phyloP scores from a whole-genome alignment of 495 filamentous ascomycete genomes.

The Thermothielavioides terrestris region DNA sequence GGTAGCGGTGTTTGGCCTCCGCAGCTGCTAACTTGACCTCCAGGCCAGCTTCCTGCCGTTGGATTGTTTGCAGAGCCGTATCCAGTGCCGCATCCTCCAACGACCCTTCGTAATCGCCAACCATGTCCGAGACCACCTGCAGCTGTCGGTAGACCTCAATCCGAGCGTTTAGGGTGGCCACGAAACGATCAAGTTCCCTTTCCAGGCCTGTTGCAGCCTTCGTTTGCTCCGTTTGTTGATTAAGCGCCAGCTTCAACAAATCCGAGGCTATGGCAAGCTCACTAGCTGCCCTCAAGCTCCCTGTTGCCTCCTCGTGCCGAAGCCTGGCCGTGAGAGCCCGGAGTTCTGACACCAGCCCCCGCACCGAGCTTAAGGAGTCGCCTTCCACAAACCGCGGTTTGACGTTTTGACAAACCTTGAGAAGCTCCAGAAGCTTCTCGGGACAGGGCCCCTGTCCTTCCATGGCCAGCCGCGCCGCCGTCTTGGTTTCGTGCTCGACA shows the following conservation, averaged over 20 bases:
- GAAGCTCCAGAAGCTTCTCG: conserved; percentile 52
- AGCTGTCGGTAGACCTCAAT: conserved; percentile 84
- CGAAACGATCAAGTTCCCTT: conserved; percentile 69
- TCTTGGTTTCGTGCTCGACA: conserved; percentile 65
- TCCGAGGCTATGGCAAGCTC: conserved; percentile 54
- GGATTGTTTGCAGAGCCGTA: conserved; percentile 14
- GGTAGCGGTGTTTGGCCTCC: conserved; percentile 64
- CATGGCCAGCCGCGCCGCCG: conserved; percentile 48
- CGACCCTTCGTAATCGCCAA: conserved; percentile 57
- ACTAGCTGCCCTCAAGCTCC: conserved; percentile 50
- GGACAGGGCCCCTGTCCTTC: conserved; percentile 65
- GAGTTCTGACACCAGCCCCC: conserved; percentile 59
- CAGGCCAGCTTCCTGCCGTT: conserved; percentile 40
- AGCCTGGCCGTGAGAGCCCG: conserved; percentile 55
- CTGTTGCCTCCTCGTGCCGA: conserved; percentile 49
- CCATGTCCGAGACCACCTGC: conserved; percentile 78
- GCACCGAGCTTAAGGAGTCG: conserved; percentile 47
- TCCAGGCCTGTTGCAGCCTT: conserved; percentile 54
- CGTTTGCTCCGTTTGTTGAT: conserved; percentile 52
- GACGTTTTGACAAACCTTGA: conserved; percentile 46
- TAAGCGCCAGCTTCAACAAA: conserved; percentile 49
- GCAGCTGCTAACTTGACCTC: conserved; percentile 48
- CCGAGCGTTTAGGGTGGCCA: conserved; percentile 67
- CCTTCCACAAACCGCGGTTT: conserved; percentile 45
- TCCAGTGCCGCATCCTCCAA: conserved; percentile 31